Evolutionary conservation across 1,284 basidiomycete species (phyloP), one percentile per base, ranked within the genome.

Genomic region (Tilletia indica): DNA sequence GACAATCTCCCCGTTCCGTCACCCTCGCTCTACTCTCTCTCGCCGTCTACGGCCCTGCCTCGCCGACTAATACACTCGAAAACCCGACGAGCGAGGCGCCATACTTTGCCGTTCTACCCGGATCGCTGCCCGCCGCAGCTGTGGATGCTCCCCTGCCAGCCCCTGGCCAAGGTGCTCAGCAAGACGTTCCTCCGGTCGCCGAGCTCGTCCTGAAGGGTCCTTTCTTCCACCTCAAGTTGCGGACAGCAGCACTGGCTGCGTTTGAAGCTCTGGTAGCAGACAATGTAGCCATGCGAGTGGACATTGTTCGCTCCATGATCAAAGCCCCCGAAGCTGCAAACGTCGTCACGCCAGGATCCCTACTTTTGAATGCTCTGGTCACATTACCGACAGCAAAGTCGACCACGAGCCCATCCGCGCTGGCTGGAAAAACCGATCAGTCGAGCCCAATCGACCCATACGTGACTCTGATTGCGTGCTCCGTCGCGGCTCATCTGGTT

Each of bases 241-340:
- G 82, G 21, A 70, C 71, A 9, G 79, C 81, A 25, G 81, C 81
- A 11, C 69, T 83, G n/a, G 73, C 73, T 14, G 77, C 77, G 67
- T 80, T 83, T 71, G 77, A 80, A 9, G 73, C 74, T 4, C 78
- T 80, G 48, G 83, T 86, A 6, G 80, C 79, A 12, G 82, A 83
- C 67, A 86, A 86, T 68, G 78, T 82, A 51, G 86, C 85, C 39
- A 84, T 84, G 19, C 83, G 85, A 63, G 79, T 86, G 21, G 77
- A 76, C 21, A 85, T 89, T 72, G 82, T 83, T 87, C 89, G 72
- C 89, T 91, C 51, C 82, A 88, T 74, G 84, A 86, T 67, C 12
- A 21, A 47, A 25, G 2, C 0, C 42, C 19, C 39, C 4, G n/a
- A 34, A 12, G 66, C 19, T 1, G 8, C 66, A 16, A 42, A 34